Evolutionary conservation across 441 rosid genomes (phyloP).

Genomic region (Adansonia gregorii): DNA sequence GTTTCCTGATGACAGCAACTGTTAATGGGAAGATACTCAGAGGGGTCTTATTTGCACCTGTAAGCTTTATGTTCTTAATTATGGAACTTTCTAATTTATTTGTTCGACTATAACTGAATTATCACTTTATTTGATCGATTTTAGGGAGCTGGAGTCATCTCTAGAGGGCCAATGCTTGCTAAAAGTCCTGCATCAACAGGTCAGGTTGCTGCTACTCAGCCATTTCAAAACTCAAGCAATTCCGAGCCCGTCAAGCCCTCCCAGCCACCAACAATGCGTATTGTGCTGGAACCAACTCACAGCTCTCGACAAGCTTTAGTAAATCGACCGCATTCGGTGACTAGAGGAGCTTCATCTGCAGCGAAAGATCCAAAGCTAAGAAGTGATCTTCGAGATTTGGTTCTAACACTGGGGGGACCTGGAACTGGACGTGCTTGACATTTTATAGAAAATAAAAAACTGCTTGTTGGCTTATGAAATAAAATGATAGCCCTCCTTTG

Average conservation of each 20-base stretch:
- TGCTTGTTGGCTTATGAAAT: neutral
- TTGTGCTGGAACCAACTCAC: slow-evolving; percentile 30
- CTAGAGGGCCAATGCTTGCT: slow-evolving; percentile 36
- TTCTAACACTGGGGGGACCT: slow-evolving; percentile 72
- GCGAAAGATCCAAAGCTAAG: slow-evolving; percentile 44
- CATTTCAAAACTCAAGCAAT: slow-evolving; percentile 30
- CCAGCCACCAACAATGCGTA: slow-evolving; percentile 29
- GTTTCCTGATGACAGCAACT: slow-evolving; percentile 65
- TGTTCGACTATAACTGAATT: neutral
- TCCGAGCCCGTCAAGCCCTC: slow-evolving; percentile 33
- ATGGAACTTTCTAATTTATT: neutral
- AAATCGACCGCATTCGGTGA: slow-evolving; percentile 13
- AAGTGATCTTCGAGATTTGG: slow-evolving; percentile 69
- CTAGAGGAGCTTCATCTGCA: slow-evolving; percentile 33
- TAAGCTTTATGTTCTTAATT: slow-evolving; percentile 36
- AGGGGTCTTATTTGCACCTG: slow-evolving; percentile 75
- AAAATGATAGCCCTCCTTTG: neutral
- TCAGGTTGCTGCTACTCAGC: slow-evolving; percentile 34
- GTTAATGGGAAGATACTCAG: slow-evolving; percentile 67
- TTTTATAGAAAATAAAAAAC: neutral
- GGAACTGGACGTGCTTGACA: slow-evolving; percentile 41
- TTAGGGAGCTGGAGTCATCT: slow-evolving; percentile 43
- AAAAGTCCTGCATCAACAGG: slow-evolving; percentile 35
- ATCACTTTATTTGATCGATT: neutral
- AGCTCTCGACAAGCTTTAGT: slow-evolving; percentile 24